These are phyloP conservation scores for Linderina pennispora DNA, from an alignment of 192 early-diverging fungal species.

Conservation along the genomic window DNA sequence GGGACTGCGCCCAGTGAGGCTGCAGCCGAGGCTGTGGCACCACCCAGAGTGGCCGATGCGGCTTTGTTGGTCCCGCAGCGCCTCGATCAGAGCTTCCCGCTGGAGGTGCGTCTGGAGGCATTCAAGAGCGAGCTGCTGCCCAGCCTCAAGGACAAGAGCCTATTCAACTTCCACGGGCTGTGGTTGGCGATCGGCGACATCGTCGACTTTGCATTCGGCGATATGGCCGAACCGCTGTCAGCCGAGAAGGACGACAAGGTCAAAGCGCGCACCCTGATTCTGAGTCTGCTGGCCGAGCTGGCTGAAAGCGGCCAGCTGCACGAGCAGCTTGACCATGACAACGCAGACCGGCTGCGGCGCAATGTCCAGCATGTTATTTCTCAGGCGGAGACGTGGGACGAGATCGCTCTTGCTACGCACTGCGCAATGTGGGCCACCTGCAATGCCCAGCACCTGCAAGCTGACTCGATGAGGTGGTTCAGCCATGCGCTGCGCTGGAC, in stretches of 20 bases:
- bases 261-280: constrained; percentile 12
- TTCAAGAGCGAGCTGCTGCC: constrained; percentile 11
- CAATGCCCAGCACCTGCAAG: constrained; percentile 11
- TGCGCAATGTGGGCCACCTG: constrained; percentile 27
- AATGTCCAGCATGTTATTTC: constrained; percentile 21
- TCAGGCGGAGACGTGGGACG: constrained; percentile 18
- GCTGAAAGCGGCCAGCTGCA: constrained; percentile 6
- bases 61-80: too few species aligned
- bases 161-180: constrained; percentile 19
- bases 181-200: constrained; percentile 27
- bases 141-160: constrained; percentile 6
- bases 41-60: constrained; percentile 2
- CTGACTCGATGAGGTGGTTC: constrained; percentile 17
- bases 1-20: too few species aligned
- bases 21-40: too few species aligned
- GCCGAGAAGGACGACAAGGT: not conserved
- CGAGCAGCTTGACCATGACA: constrained; percentile 8
- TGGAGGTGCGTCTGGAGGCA: constrained; percentile 22
- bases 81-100: constrained; percentile 5
- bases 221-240: not conserved
- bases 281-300: constrained; percentile 18
- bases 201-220: constrained; percentile 18
- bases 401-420: constrained; percentile 19
- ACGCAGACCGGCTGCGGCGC: constrained; percentile 7
- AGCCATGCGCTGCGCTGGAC: constrained; percentile 17